Percentiles rank a stretch among this genome's conserved stretches.
These are phyloP conservation scores for Berberis vulgaris DNA, from an alignment of 164 flowering plant genomes.

Conservation along the genomic window DNA sequence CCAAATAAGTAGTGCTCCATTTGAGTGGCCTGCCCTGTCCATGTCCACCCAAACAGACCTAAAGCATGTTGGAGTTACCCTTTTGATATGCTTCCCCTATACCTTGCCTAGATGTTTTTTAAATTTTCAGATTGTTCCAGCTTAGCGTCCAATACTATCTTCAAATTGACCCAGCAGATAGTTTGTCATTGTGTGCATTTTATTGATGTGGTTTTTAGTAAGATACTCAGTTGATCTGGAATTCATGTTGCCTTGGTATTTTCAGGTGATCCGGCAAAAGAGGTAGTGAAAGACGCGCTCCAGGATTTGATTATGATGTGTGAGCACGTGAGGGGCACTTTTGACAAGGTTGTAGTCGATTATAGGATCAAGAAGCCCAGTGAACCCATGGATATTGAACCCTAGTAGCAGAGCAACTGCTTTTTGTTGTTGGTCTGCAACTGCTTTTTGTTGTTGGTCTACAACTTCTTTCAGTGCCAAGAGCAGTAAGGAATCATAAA, in stretches of 20 bases:
- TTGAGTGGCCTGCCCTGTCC: too few species aligned
- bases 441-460: too few species aligned
- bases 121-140: too few species aligned
- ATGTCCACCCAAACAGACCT: too few species aligned
- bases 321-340: slow-evolving; percentile 65
- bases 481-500: too few species aligned
- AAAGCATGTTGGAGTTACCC: too few species aligned
- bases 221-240: neutral
- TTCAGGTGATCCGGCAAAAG: slow-evolving; percentile 76
- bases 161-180: neutral
- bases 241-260: neutral
- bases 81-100: too few species aligned
- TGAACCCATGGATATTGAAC: slow-evolving; percentile 21
- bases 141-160: neutral
- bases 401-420: slow-evolving; percentile 3
- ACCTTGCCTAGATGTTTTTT: too few species aligned
- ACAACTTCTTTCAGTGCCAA: too few species aligned
- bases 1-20: too few species aligned
- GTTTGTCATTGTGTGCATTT: neutral
- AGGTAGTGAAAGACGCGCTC: slow-evolving; percentile 80
- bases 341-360: slow-evolving; percentile 58
- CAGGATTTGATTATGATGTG: slow-evolving; percentile 62
- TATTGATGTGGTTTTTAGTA: neutral
- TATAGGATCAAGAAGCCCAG: slow-evolving; percentile 21
- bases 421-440: too few species aligned